A percentile compares a stretch with the other conserved stretches of the same genome.
These are phyloP conservation scores for Atractiella rhizophila DNA, from an alignment of 768 basidiomycete species.

Conservation along the genomic window DNA sequence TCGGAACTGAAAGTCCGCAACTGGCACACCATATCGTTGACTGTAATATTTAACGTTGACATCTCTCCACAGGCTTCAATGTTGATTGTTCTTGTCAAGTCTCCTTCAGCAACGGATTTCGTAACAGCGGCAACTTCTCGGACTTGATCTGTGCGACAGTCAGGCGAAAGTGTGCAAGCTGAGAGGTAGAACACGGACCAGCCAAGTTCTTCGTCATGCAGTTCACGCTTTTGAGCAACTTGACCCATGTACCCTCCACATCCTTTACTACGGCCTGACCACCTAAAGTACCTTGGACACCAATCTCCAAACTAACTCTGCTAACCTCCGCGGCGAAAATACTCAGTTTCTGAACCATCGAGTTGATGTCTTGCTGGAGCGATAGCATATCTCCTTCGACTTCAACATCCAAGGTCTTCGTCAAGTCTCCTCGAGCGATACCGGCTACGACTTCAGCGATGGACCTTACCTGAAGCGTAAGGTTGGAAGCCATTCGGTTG, in stretches of 20 bases:
- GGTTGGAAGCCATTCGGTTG: slow-evolving; percentile 21
- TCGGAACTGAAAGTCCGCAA: slow-evolving; percentile 47
- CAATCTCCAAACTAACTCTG: slow-evolving; percentile 32
- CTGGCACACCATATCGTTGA: slow-evolving; percentile 51
- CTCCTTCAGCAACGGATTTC: slow-evolving; percentile 67
- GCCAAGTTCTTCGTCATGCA: slow-evolving; percentile 21
- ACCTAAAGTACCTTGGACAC: slow-evolving; percentile 39
- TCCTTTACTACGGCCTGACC: slow-evolving; percentile 19
- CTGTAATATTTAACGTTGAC: slow-evolving; percentile 30
- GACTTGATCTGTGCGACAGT: slow-evolving; percentile 22
- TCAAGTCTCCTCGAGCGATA: slow-evolving; percentile 25
- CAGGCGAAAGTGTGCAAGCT: no score
- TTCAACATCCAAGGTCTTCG: slow-evolving; percentile 27
- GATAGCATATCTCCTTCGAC: slow-evolving; percentile 29
- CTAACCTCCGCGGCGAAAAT: slow-evolving; percentile 55
- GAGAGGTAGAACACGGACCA: no score
- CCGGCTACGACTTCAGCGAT: slow-evolving; percentile 24
- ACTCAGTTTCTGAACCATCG: slow-evolving; percentile 36
- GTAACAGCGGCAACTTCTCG: slow-evolving; percentile 35
- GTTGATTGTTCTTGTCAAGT: slow-evolving; percentile 73
- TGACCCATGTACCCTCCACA: slow-evolving; percentile 26
- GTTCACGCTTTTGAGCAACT: slow-evolving; percentile 11
- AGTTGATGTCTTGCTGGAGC: slow-evolving; percentile 43
- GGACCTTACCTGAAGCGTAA: slow-evolving; percentile 28
- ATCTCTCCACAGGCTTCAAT: slow-evolving; percentile 68